A percentile compares a stretch with the other conserved stretches of the same genome.
These are phyloP conservation scores for Scheffersomyces ergatensis DNA, from an alignment of 805 yeast genomes.

Conservation along the genomic window DNA sequence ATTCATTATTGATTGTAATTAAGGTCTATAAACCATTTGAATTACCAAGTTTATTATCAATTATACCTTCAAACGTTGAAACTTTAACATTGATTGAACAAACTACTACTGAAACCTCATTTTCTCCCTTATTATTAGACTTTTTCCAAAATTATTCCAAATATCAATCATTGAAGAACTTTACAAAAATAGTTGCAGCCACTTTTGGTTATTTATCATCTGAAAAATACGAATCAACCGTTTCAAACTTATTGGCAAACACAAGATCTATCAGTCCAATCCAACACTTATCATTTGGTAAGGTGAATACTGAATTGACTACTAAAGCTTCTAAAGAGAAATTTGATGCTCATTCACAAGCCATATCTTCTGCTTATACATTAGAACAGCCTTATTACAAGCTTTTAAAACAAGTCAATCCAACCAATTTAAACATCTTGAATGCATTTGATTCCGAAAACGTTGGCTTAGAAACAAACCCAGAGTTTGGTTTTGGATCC, in stretches of 20 bases:
- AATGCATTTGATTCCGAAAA: slow-evolving; percentile 53
- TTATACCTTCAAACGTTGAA: slow-evolving; percentile 54
- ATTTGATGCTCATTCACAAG: slow-evolving; percentile 19
- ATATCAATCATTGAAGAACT: slow-evolving; percentile 43
- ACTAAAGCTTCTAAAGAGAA: slow-evolving; percentile 25
- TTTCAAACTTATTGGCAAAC: slow-evolving; percentile 52
- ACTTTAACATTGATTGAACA: slow-evolving; percentile 69
- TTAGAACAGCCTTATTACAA: slow-evolving; percentile 77
- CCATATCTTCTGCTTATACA: slow-evolving; percentile 46
- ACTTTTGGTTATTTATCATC: slow-evolving; percentile 50
- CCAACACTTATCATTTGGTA: slow-evolving; percentile 64
- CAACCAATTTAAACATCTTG: slow-evolving; percentile 53
- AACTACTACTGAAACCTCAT: slow-evolving; percentile 31
- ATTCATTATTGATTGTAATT: slow-evolving; percentile 51
- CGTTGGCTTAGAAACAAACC: slow-evolving; percentile 50
- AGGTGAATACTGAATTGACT: slow-evolving; percentile 23
- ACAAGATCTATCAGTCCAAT: slow-evolving; percentile 51
- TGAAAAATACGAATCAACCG: slow-evolving; percentile 38
- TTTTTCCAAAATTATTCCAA: slow-evolving; percentile 59
- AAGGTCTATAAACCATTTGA: slow-evolving; percentile 75
- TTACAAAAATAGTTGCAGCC: slow-evolving; percentile 51
- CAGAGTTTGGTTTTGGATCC: slow-evolving; percentile 86
- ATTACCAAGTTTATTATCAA: slow-evolving; percentile 45
- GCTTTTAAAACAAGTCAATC: slow-evolving; percentile 68
- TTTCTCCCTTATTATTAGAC: slow-evolving; percentile 75